These are phyloP conservation scores for Kluyveromyces aestuarii DNA, from an alignment of 805 yeast genomes.

Conservation along the genomic window DNA sequence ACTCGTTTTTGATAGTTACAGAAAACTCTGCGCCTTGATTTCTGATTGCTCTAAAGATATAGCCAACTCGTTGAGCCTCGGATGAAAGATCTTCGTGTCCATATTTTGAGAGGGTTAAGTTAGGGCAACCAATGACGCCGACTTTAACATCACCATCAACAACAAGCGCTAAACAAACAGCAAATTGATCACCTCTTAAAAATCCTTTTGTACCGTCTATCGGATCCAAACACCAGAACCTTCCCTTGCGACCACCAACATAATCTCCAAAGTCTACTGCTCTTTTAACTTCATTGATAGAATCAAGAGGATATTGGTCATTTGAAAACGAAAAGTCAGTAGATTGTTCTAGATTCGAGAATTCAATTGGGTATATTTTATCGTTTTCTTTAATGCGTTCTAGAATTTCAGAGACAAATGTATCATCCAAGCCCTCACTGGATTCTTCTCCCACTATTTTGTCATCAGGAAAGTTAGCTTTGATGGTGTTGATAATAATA, in stretches of 20 bases:
- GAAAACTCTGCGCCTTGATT: slow-evolving; percentile 30
- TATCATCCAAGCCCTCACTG: slow-evolving; percentile 53
- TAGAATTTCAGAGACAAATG: slow-evolving; percentile 43
- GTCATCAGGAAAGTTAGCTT: slow-evolving; percentile 72
- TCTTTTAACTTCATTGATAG: slow-evolving; percentile 43
- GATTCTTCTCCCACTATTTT: slow-evolving; percentile 93
- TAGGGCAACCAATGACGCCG: slow-evolving; percentile 97
- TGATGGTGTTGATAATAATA: slow-evolving; percentile 74
- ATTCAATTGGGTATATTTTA: slow-evolving; percentile 29
- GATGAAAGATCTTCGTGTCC: slow-evolving; percentile 32
- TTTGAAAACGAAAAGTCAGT: slow-evolving; percentile 9
- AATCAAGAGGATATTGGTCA: slow-evolving; percentile 27
- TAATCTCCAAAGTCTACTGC: slow-evolving; percentile 76
- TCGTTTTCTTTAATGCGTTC: slow-evolving; percentile 50
- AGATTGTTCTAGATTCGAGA: slow-evolving; percentile 13
- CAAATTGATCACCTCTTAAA: slow-evolving; percentile 91
- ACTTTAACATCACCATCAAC: slow-evolving; percentile 77
- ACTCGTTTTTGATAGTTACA: slow-evolving; percentile 22
- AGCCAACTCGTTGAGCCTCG: slow-evolving; percentile 23
- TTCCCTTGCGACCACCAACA: slow-evolving; percentile 65
- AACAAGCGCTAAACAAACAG: slow-evolving; percentile 86
- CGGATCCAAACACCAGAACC: slow-evolving; percentile 97
- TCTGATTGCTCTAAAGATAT: slow-evolving; percentile 25
- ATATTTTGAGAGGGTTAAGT: slow-evolving; percentile 39
- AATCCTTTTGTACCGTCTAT: slow-evolving; percentile 98